Base-by-base conservation (phyloP, 306 rosid genomes). In the Cucurbita argyrosperma region DNA sequence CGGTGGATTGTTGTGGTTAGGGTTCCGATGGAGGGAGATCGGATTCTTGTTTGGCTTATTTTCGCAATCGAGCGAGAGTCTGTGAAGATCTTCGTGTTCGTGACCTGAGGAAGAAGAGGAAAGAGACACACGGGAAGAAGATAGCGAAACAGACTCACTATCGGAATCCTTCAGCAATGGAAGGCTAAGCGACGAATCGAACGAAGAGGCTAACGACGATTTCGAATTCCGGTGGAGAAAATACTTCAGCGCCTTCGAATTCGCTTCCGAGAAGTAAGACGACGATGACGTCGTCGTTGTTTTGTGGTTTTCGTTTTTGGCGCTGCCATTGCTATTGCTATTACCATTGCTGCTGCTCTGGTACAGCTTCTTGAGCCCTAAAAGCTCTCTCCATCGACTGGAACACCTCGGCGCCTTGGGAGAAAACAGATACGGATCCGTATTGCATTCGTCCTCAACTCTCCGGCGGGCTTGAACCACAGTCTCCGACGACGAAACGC, bases 371-470 rank as follows among this genome's bases (percentile, higher is more conserved):
- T 89, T 95, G 13, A 91, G 52, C 47, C 97, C 96, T 39, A 95
- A 60, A 0, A 95, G 83, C 79, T 95, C 97, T 49, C 86, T 95
- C 99, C 97, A 91, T 64, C 96, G 87, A 80, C 96, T 89, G 4
- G 99, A 89, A 46, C 97, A 95, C n/a, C 97, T 84, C n/a, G 97
- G 99, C 0, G 97, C 99, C 79, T 95, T 95, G 0, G 99, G 97
- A 4, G 96, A 95, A 78, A 91, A 95, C 76, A 89, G 61, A 79
- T 81, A 87, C 0, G 89, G 87, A 8, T 95, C 97, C 0, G 83
- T 9, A 14, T 80, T 18, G 11, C 83, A 53, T 8, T 74, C 14
- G 8, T 84, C 14, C 19, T 85, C 89, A 4, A 46, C 35, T 55
- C 84, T 63, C 71, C 89, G 85, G 68, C 70, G 63, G 11, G 51